A percentile compares a stretch with the other conserved stretches of the same genome.
Conservation (phyloP, 164 flowering plant genomes). For the Vitis vinifera region ASM3070453v1 NC_081818.1:23370501-23371000, state of each 20-base stretch:
- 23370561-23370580: too few species aligned
- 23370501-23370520: too few species aligned
- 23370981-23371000: not conserved
- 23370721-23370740: constrained; percentile 8
- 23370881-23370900: constrained; percentile 37
- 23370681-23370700: constrained; percentile 40
- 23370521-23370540: too few species aligned
- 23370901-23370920: constrained; percentile 22
- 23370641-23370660: not conserved
- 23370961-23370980: not conserved
- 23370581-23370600: too few species aligned
- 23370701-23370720: constrained; percentile 15
- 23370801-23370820: too few species aligned
- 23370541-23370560: too few species aligned
- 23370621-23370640: not conserved
- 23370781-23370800: not conserved
- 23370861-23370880: constrained; percentile 36
- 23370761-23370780: constrained; percentile 14
- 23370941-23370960: too few species aligned
- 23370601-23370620: not conserved
- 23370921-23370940: not conserved
- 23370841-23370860: constrained; percentile 8
- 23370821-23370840: not conserved
- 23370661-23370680: not conserved
- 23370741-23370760: constrained; percentile 14